Conservation (phyloP, 352 stramenopile genomes). For the Pythium biforme region DNA sequence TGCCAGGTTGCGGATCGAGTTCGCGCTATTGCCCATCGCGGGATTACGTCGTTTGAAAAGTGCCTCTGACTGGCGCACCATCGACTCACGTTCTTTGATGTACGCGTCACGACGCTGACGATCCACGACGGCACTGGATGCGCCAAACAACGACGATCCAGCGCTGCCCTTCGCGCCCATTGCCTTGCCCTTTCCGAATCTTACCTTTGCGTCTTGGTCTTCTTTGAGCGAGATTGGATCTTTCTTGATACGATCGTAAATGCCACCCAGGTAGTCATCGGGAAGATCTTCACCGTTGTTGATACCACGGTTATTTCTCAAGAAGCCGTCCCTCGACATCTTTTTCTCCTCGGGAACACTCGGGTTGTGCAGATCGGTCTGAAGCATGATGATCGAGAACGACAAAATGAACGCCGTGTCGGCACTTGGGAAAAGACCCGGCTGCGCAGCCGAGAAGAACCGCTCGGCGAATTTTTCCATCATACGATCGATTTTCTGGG, state of each 20-base stretch:
- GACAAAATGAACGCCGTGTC: slow-evolving; percentile 98
- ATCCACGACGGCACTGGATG: slow-evolving; percentile 53
- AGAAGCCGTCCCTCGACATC: slow-evolving; percentile 97
- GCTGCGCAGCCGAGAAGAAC: slow-evolving; percentile 69
- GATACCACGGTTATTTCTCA: slow-evolving; percentile 98
- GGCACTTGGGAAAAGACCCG: slow-evolving; percentile 91
- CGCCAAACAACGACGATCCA: slow-evolving; percentile 56
- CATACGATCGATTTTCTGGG: slow-evolving; percentile 99
- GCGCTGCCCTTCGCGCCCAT: slow-evolving; percentile 31
- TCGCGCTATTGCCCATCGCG: slow-evolving; percentile 10
- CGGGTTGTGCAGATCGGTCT: slow-evolving; percentile 98
- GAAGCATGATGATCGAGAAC: slow-evolving; percentile 91
- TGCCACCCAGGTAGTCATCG: slow-evolving; percentile 90
- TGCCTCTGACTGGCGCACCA: slow-evolving; percentile 76
- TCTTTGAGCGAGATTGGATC: slow-evolving; percentile 97
- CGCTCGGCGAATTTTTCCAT: slow-evolving; percentile 99
- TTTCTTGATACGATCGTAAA: slow-evolving; percentile 97
- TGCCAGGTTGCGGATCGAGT: slow-evolving; percentile 9
- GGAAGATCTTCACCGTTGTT: slow-evolving; percentile 95
- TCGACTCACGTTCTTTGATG: slow-evolving; percentile 81
- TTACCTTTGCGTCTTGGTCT: slow-evolving; percentile 84
- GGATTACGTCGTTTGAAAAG: slow-evolving; percentile 70
- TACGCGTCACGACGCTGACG: slow-evolving; percentile 77
- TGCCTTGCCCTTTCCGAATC: slow-evolving; percentile 25
- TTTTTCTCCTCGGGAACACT: slow-evolving; percentile 95